phyloP scores from a whole-genome alignment of 2,329 filamentous ascomycete species.

The Tolypocladium pustulatum region DNA sequence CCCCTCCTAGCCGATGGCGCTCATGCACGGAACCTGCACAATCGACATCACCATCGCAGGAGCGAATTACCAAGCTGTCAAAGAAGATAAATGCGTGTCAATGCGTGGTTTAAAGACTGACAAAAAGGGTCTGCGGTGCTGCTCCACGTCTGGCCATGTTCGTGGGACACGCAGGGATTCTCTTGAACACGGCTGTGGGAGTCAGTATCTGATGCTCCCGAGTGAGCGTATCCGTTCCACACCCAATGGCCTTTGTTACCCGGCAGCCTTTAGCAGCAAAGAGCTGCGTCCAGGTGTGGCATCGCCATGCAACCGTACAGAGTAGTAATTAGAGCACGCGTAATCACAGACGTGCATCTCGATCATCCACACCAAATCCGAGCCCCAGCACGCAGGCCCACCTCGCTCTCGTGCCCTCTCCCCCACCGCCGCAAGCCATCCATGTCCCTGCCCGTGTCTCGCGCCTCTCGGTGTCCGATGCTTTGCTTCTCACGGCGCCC shows the following conservation, averaged over 20 bases:
- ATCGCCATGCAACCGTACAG: neutral
- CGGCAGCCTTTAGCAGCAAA: neutral
- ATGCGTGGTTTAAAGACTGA: no score
- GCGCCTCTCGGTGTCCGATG: neutral
- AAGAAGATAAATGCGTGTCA: no score
- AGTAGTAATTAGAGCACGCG: neutral
- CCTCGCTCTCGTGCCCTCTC: neutral
- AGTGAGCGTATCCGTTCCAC: no score
- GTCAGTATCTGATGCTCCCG: neutral
- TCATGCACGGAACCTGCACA: neutral
- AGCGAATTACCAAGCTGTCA: neutral
- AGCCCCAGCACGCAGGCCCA: neutral
- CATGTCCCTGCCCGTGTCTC: neutral
- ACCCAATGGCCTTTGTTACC: no score
- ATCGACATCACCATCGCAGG: neutral
- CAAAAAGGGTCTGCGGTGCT: neutral
- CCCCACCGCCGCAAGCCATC: neutral
- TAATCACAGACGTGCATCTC: neutral
- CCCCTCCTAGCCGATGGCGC: neutral
- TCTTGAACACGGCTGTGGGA: no score
- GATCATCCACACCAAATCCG: neutral
- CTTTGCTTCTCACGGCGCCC: neutral
- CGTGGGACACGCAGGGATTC: no score
- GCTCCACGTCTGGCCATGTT: no score
- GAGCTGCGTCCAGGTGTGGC: neutral